Percentiles rank a stretch among this genome's conserved stretches.
phyloP scores from a whole-genome alignment of 2,329 filamentous ascomycete species.

The Aspergillus latus region DNA sequence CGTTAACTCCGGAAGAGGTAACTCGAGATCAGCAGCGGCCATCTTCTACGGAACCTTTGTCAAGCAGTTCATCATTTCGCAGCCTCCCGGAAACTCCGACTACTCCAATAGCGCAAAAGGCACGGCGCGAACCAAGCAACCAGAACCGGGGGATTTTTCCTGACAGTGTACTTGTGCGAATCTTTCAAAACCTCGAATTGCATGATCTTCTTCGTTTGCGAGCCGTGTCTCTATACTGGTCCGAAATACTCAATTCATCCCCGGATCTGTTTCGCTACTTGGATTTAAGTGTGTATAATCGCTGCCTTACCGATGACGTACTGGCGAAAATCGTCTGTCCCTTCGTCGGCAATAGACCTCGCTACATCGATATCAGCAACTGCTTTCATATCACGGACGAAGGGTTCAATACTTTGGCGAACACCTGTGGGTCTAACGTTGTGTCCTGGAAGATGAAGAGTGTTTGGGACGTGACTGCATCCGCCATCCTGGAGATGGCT shows the following conservation, averaged over 20 bases:
- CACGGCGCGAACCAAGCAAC: constrained; percentile 54
- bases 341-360: constrained; percentile 76
- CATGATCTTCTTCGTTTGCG: constrained; percentile 76
- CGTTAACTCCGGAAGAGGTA: constrained; percentile 53
- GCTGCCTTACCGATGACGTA: constrained; percentile 74
- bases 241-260: constrained; percentile 70
- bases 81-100: constrained; percentile 26
- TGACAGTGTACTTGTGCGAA: constrained; percentile 67
- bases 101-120: constrained; percentile 45
- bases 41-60: constrained; percentile 32
- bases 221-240: constrained; percentile 78
- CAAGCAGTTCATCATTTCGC: constrained; percentile 32
- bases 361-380: constrained; percentile 81
- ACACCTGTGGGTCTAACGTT: constrained; percentile 73
- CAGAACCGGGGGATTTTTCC: constrained; percentile 63
- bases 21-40: constrained; percentile 37
- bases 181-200: constrained; percentile 76
- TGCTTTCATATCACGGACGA: constrained; percentile 97
- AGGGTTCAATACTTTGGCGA: constrained; percentile 77
- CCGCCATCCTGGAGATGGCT: constrained; percentile 91
- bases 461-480: constrained; percentile 96
- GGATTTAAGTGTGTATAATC: constrained; percentile 78
- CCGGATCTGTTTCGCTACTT: constrained; percentile 72
- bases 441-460: constrained; percentile 90
- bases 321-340: constrained; percentile 76